A percentile compares a stretch with the other conserved stretches of the same genome.
Evolutionary conservation across 2,329 filamentous ascomycete genomes (phyloP).

Genomic region (Ophiostoma sp.): DNA sequence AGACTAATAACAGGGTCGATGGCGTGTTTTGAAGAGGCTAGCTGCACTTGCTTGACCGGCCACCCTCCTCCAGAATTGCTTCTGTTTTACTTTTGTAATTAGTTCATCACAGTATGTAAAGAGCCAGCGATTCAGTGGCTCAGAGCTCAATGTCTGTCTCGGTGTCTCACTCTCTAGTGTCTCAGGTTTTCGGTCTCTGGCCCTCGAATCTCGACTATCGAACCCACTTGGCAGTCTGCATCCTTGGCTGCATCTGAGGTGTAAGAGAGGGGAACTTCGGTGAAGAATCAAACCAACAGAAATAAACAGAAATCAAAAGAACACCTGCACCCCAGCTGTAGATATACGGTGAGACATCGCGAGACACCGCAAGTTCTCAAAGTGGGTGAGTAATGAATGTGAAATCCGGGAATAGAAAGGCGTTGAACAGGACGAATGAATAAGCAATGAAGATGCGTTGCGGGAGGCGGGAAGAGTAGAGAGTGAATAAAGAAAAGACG

Average conservation of each 20-base stretch:
- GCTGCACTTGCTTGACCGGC: conserved; percentile 2
- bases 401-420: not conserved
- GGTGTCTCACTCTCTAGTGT: not conserved
- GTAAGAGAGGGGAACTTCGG: conserved; percentile 7
- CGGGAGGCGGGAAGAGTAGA: too few species aligned
- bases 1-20: not conserved
- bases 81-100: not conserved
- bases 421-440: not conserved
- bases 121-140: not conserved
- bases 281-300: conserved; percentile 5
- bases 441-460: not conserved
- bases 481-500: not conserved
- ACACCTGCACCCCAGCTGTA: not conserved
- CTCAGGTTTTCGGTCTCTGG: not conserved
- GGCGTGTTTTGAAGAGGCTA: not conserved
- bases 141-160: not conserved
- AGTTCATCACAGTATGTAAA: not conserved
- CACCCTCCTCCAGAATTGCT: conserved; percentile 1
- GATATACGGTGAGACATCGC: not conserved
- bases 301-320: not conserved
- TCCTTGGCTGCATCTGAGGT: conserved; percentile 5
- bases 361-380: conserved; percentile 9
- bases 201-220: not conserved
- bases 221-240: not conserved
- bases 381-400: conserved; percentile 1